Conservation (phyloP, 1,284 basidiomycete species). For the Ganoderma meredithae region DNA sequence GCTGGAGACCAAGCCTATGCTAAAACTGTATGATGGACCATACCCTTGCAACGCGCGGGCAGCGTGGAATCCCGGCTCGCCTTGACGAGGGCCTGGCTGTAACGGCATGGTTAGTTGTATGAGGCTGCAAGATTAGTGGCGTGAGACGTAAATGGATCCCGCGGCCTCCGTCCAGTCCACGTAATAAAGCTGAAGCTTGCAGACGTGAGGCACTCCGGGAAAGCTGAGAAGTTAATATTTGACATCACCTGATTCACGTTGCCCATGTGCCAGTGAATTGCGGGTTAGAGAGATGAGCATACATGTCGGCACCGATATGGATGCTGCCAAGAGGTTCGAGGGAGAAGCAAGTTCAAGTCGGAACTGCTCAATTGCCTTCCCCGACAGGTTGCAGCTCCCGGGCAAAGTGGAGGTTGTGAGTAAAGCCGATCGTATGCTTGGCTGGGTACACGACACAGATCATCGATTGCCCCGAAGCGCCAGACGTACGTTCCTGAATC, state of each 20-base stretch:
- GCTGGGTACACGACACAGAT: background rate
- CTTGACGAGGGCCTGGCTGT: background rate
- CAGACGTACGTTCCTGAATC: background rate
- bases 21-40: background rate
- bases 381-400: background rate
- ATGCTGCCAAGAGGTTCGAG: background rate
- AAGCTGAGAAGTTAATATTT: background rate
- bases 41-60: slow-evolving; percentile 21
- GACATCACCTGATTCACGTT: background rate
- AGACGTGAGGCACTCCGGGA: background rate
- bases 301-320: background rate
- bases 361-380: background rate
- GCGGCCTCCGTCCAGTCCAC: background rate
- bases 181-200: background rate
- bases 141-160: background rate
- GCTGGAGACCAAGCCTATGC: slow-evolving; percentile 11
- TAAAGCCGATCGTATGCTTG: background rate
- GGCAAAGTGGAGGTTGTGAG: background rate
- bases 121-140: background rate
- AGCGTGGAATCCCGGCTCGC: slow-evolving; percentile 8
- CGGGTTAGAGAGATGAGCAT: background rate
- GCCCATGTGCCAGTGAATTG: background rate
- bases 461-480: background rate
- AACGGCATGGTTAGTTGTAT: background rate
- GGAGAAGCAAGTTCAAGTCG: background rate